phyloP scores from a whole-genome alignment of 805 yeast species.

The Teunomyces lycoperdinae region DNA sequence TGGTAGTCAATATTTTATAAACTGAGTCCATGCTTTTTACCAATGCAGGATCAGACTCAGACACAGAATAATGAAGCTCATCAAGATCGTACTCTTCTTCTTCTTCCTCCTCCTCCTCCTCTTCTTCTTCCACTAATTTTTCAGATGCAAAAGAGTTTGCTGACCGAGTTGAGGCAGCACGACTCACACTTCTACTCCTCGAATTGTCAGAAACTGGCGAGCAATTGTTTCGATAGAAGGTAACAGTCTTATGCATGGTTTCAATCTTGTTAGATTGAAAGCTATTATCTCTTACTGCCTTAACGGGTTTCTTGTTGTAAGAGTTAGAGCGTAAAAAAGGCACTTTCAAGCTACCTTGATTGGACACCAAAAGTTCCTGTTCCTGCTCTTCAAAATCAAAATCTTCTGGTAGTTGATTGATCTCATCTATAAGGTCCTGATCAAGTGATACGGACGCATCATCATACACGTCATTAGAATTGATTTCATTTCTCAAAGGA shows the following conservation, averaged over 20 bases:
- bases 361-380: conserved; percentile 3
- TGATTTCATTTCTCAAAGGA: background rate
- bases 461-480: background rate
- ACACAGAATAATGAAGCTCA: background rate
- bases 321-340: conserved; percentile 35
- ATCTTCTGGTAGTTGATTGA: conserved; percentile 48
- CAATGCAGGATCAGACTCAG: background rate
- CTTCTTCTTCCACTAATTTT: conserved; percentile 18
- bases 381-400: conserved; percentile 35
- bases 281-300: conserved; percentile 20
- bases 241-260: conserved; percentile 39
- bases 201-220: conserved; percentile 12
- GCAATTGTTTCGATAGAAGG: conserved; percentile 34
- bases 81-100: background rate
- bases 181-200: conserved; percentile 19
- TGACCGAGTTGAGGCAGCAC: conserved; percentile 31
- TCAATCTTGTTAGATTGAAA: conserved; percentile 33
- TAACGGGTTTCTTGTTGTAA: conserved; percentile 35
- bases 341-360: background rate
- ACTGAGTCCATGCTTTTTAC: background rate
- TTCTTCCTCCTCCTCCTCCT: conserved; percentile 5
- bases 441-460: conserved; percentile 10
- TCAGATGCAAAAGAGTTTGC: conserved; percentile 25
- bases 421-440: conserved; percentile 49
- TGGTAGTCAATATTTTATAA: background rate